Evolutionary conservation across 2,329 filamentous ascomycete genomes (phyloP), one percentile per base, ranked within the genome.

Genomic region (Ceratocystis colombiana): DNA sequence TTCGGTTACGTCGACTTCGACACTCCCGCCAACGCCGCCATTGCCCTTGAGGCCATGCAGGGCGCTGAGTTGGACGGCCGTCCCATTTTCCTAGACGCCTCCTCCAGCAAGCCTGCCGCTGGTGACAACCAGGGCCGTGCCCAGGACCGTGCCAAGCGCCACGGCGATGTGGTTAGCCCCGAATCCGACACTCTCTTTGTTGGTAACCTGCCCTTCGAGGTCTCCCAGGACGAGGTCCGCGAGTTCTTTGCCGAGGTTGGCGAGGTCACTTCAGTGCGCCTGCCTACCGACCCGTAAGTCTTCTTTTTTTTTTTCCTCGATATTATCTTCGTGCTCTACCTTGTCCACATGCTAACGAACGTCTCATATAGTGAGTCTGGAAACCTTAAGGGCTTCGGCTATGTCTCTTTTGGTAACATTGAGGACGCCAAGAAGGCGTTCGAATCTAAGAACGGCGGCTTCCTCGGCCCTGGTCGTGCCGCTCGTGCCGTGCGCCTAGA

Each of bases 1-100:
- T 96, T 95, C 76, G 92, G 92, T 69, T 96, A 96, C 75, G 89
- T 96, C 72, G 91, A 96, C 80, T 96, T 92, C 77, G 80, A 81
- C 74, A 84, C 80, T 71, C 77, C 82, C 68, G 86, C 83, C 68
- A 82, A 84, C 74, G 88, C 88, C 66, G 82, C 83, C 72, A 86
- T 86, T 74, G 90, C 90, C 66, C 83, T 87, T 71, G 84, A 87
- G 72, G 85, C 82, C 72, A 91, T 89, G 86, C 84, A 90, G 72
- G 88, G 85, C 70, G 76, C 82, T 70, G 86, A 90, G 72, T 78
- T 95, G 63, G 88, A 92, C 71, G 85, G 86, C 69, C 89, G 90
- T 72, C 75, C 79, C 70, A 79, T 94, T 74, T 90, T 90, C 79
- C 81, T 94, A 64, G 89, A 94, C 79, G 64, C 62, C 17, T 68